phyloP scores from a whole-genome alignment of 2,329 filamentous ascomycete genomes.

The Ophiostoma tasmaniense region DNA sequence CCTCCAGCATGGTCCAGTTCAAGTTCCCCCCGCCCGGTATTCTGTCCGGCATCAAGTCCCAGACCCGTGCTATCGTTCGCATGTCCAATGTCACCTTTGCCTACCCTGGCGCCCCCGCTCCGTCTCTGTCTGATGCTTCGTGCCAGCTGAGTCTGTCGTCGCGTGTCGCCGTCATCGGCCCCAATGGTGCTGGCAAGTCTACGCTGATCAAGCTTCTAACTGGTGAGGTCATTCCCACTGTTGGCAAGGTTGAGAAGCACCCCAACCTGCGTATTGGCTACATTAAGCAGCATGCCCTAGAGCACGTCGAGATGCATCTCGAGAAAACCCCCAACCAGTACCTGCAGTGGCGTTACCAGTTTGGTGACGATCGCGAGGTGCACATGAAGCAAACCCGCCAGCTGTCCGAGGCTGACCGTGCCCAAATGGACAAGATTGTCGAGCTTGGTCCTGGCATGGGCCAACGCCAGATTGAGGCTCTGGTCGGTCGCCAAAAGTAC shows the following conservation, averaged over 20 bases:
- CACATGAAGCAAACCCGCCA: conserved; percentile 95
- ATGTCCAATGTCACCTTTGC: conserved; percentile 88
- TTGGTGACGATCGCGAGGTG: conserved; percentile 94
- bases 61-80: conserved; percentile 85
- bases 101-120: conserved; percentile 85
- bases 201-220: conserved; percentile 97
- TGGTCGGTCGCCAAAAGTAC: conserved; percentile 95
- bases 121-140: conserved; percentile 80
- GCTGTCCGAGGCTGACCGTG: conserved; percentile 73
- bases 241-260: conserved; percentile 91
- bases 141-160: conserved; percentile 83
- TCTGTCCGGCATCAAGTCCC: conserved; percentile 87
- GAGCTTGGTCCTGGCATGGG: conserved; percentile 79
- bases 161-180: conserved; percentile 89
- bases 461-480: conserved; percentile 66
- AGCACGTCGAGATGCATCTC: conserved; percentile 98
- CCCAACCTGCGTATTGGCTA: conserved; percentile 98
- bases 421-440: conserved; percentile 84
- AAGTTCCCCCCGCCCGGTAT: conserved; percentile 97
- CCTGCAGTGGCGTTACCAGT: conserved; percentile 94
- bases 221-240: conserved; percentile 76
- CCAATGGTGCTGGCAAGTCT: conserved; percentile 96
- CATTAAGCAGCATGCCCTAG: conserved; percentile 97
- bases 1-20: conserved; percentile 81
- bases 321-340: conserved; percentile 99